Evolutionary conservation across 2,329 filamentous ascomycete genomes (phyloP), one percentile per base, ranked within the genome.

Genomic region (Fusarium floridanum): DNA sequence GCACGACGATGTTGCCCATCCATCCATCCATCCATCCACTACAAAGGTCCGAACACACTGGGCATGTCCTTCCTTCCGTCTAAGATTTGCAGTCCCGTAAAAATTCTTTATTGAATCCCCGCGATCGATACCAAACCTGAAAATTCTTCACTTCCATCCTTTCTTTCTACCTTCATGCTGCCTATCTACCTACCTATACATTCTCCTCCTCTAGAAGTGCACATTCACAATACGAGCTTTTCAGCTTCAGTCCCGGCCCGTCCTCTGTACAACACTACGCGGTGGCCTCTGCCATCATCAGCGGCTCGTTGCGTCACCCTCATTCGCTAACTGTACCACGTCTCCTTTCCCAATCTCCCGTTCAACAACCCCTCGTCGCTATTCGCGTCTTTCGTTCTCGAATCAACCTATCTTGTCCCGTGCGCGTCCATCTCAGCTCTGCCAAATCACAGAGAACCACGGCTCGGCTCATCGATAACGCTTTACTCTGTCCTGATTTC

Each of bases 231-330:
- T 43, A 43, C 61, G 37, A 64, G 36, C 24, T 60, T n/a, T 50
- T 75, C 71, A 62, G 61, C 41, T 39, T 34, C 24, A 32, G 55
- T 53, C 53, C 41, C 57, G 57, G 53, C 41, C 43, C 65, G 27
- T 41, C 50, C 67, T 53, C 62, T 50, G 69, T 73, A 36, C 56
- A 29, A 70, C 68, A 45, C 61, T 67, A 48, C 22, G 43, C 36
- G 36, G 60, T 66, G 69, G 20, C 29, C 48, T 53, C 20, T 50
- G 53, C 27, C 48, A 67, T 66, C 43, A 63, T 68, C 36, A 50
- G 53, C 50, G 59, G 70, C 53, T 64, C 61, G 64, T 60, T 66
- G 56, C 61, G 69, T 71, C 57, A 63, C 39, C 41, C 60, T 66
- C 66, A 63, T 64, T 57, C 45, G 60, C 50, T 45, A 73, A 39